A percentile compares a stretch with the other conserved stretches of the same genome.
Conservation (phyloP, 2,329 filamentous ascomycete genomes). For the Aschersonia sp. region DNA sequence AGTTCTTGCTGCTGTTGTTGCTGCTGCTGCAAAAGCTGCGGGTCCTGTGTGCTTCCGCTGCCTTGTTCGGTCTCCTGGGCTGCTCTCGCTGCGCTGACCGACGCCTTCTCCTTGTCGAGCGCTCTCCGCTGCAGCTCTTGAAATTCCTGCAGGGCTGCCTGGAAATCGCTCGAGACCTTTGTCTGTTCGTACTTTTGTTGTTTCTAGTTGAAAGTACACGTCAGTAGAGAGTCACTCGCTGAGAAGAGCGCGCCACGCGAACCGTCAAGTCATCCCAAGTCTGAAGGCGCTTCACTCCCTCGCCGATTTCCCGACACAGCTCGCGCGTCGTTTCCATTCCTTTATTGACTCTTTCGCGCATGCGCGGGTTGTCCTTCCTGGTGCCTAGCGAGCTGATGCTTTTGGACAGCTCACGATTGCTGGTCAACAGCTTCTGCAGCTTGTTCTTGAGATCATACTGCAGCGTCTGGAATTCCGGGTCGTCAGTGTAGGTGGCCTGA, state of each 20-base stretch:
- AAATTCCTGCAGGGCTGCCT: conserved; percentile 77
- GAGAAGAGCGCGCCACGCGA: conserved; percentile 14
- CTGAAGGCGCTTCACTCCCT: conserved; percentile 85
- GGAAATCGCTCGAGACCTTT: conserved; percentile 88
- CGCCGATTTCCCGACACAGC: conserved; percentile 81
- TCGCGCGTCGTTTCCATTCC: conserved; percentile 74
- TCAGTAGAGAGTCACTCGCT: not conserved
- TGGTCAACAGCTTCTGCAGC: conserved; percentile 77
- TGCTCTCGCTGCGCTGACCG: conserved; percentile 66
- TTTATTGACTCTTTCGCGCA: conserved; percentile 80
- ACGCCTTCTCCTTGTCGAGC: conserved; percentile 83
- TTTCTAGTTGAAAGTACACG: conserved; percentile 37
- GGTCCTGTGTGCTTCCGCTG: conserved; percentile 14
- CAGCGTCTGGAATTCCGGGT: conserved; percentile 78
- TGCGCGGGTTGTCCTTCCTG: conserved; percentile 76
- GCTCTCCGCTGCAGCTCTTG: conserved; percentile 81
- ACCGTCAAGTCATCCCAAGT: conserved; percentile 74
- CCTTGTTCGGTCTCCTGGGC: conserved; percentile 46
- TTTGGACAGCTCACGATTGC: conserved; percentile 70
- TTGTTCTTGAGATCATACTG: conserved; percentile 75
- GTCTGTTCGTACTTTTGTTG: conserved; percentile 94
- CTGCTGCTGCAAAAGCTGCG: conserved; percentile 25
- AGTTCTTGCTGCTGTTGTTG: conserved; percentile 56
- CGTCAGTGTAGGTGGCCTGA: conserved; percentile 71
- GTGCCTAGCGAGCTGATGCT: conserved; percentile 80